Percentiles rank a stretch among this genome's conserved stretches.
Evolutionary conservation across 495 filamentous ascomycete genomes (phyloP).

Genomic region (Penicillium manginii): DNA sequence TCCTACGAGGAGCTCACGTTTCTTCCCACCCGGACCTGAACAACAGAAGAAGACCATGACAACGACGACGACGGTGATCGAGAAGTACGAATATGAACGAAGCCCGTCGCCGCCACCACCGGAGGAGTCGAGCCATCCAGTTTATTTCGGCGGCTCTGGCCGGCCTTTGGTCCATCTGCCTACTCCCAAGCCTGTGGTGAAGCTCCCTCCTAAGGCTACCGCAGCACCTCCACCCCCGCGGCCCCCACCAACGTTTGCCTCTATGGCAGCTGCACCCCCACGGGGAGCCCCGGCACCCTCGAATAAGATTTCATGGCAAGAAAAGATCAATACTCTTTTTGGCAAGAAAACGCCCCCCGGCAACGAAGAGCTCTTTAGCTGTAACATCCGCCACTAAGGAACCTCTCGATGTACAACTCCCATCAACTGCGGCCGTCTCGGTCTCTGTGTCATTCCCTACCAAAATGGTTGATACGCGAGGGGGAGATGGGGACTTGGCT

Average conservation of each 20-base stretch:
- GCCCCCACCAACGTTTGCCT: conserved; percentile 55
- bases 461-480: conserved; percentile 24
- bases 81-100: conserved; percentile 35
- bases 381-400: conserved; percentile 63
- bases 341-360: conserved; percentile 56
- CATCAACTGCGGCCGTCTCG: conserved; percentile 55
- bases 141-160: conserved; percentile 64
- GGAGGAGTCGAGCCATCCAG: conserved; percentile 71
- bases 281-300: conserved; percentile 23
- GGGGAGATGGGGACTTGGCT: conserved; percentile 46
- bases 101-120: conserved; percentile 73
- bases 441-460: conserved; percentile 64
- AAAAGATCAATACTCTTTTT: conserved; percentile 72
- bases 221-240: conserved; percentile 47
- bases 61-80: conserved; percentile 28
- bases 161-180: conserved; percentile 73
- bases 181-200: conserved; percentile 68
- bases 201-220: conserved; percentile 62
- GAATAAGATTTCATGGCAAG: conserved; percentile 65
- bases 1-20: conserved; percentile 62
- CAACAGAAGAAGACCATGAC: conserved; percentile 28
- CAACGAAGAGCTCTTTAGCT: conserved; percentile 57
- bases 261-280: conserved; percentile 53
- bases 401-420: conserved; percentile 58
- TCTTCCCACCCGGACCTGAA: conserved; percentile 65